phyloP scores from a whole-genome alignment of 192 early-diverging fungal species.

The Gamsiella multidivaricata region DNA sequence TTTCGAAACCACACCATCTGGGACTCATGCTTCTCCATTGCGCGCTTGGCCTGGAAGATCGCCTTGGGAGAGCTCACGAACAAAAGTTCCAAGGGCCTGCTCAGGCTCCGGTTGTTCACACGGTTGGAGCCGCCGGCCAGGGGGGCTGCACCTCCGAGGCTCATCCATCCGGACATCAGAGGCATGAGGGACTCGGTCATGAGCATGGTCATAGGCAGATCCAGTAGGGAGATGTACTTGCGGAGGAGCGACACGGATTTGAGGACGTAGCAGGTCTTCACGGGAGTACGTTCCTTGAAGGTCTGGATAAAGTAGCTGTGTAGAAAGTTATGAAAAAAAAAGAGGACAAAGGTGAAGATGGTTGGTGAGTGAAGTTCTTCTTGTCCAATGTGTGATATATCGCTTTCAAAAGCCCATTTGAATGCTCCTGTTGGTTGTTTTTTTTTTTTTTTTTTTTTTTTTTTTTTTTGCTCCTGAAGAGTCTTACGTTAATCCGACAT shows the following conservation, averaged over 20 bases:
- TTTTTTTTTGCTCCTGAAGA: neutral
- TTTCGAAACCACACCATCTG: constrained; percentile 96
- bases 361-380: too few species aligned
- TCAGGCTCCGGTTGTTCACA: constrained; percentile 5
- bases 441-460: too few species aligned
- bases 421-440: too few species aligned
- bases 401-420: too few species aligned
- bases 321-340: too few species aligned
- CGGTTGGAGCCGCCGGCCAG: constrained; percentile 9
- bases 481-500: constrained; percentile 72
- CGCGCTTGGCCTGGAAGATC: constrained; percentile 66
- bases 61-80: constrained; percentile 71
- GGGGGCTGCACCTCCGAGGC: constrained; percentile 61
- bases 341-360: neutral
- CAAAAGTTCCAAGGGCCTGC: constrained; percentile 53
- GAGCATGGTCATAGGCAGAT: constrained; percentile 58
- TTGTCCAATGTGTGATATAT: too few species aligned
- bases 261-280: constrained; percentile 60
- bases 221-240: constrained; percentile 41
- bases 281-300: constrained; percentile 55
- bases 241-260: constrained; percentile 50
- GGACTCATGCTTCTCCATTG: constrained; percentile 84
- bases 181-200: constrained; percentile 69
- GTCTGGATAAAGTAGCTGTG: constrained; percentile 47
- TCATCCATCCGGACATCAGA: constrained; percentile 67